Evolutionary conservation across 805 yeast genomes (phyloP).

Genomic region (Yarrowia osloensis): DNA sequence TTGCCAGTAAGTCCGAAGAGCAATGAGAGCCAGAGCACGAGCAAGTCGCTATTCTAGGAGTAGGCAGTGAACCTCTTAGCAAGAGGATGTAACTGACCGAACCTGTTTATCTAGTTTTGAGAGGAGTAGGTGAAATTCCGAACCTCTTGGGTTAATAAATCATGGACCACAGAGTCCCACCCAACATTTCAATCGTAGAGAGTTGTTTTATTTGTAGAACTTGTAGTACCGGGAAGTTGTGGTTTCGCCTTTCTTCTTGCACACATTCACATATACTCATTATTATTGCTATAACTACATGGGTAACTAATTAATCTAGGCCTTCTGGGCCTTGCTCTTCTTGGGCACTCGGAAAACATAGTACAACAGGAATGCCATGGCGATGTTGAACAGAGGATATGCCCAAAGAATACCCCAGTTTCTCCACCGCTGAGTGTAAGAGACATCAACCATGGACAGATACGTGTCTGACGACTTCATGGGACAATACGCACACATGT

Average conservation of each 20-base stretch:
- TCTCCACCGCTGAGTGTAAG: conserved; percentile 51
- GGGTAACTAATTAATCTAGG: not conserved
- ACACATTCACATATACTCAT: too few relatives aligned
- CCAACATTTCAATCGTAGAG: not conserved
- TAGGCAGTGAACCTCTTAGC: not conserved
- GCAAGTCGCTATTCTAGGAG: not conserved
- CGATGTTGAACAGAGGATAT: conserved; percentile 51
- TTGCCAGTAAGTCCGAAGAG: not conserved
- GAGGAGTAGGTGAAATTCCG: not conserved
- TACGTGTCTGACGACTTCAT: conserved; percentile 60
- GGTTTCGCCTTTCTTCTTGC: too few relatives aligned
- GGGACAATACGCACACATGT: conserved; percentile 62
- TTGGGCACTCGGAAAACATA: conserved; percentile 72
- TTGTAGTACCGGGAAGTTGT: too few relatives aligned
- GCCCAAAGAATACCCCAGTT: conserved; percentile 58
- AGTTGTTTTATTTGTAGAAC: not conserved
- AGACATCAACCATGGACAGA: conserved; percentile 47
- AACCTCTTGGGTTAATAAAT: not conserved
- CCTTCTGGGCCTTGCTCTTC: conserved; percentile 5
- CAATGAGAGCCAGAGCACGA: not conserved
- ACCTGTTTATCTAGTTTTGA: not conserved
- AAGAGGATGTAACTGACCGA: not conserved
- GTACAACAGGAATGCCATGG: conserved; percentile 52
- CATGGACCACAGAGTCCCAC: not conserved
- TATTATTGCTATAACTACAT: not conserved